A percentile compares a stretch with the other conserved stretches of the same genome.
These are phyloP conservation scores for Fusarium ambrosium DNA, from an alignment of 2,329 filamentous ascomycete genomes.

Conservation along the genomic window DNA sequence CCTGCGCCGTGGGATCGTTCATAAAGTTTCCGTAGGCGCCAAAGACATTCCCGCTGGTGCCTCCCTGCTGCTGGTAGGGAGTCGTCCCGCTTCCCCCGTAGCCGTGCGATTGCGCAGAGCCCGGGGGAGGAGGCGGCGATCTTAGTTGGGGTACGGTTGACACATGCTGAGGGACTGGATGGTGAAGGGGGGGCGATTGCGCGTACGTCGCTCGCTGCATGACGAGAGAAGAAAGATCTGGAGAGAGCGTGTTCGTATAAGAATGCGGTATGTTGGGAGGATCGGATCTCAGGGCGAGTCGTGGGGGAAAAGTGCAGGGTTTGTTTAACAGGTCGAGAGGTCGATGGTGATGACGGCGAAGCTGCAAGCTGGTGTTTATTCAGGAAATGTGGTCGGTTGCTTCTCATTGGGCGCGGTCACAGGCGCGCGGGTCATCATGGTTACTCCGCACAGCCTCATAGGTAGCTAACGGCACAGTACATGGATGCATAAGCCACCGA, in stretches of 20 bases:
- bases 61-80: slow-evolving; percentile 78
- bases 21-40: slow-evolving; percentile 92
- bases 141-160: slow-evolving; percentile 97
- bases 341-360: slow-evolving; percentile 30
- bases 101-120: slow-evolving; percentile 75
- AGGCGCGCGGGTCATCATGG: slow-evolving; percentile 42
- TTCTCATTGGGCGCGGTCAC: slow-evolving; percentile 42
- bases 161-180: slow-evolving; percentile 97
- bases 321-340: slow-evolving; percentile 24
- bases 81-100: slow-evolving; percentile 81
- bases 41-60: slow-evolving; percentile 67
- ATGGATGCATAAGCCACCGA: slow-evolving; percentile 26
- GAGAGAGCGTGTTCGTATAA: not conserved
- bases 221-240: slow-evolving; percentile 47
- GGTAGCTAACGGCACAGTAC: not conserved
- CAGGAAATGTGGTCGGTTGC: slow-evolving; percentile 54
- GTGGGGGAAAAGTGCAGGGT: not conserved
- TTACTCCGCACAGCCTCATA: slow-evolving; percentile 22
- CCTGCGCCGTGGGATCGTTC: slow-evolving; percentile 93
- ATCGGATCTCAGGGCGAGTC: not conserved
- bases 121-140: slow-evolving; percentile 87
- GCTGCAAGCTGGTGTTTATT: slow-evolving; percentile 46
- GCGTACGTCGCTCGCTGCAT: slow-evolving; percentile 92
- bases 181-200: slow-evolving; percentile 93
- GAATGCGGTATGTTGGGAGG: not conserved